Conservation (phyloP, 2,329 filamentous ascomycete genomes). For the Fusarium bulbicola region DNA sequence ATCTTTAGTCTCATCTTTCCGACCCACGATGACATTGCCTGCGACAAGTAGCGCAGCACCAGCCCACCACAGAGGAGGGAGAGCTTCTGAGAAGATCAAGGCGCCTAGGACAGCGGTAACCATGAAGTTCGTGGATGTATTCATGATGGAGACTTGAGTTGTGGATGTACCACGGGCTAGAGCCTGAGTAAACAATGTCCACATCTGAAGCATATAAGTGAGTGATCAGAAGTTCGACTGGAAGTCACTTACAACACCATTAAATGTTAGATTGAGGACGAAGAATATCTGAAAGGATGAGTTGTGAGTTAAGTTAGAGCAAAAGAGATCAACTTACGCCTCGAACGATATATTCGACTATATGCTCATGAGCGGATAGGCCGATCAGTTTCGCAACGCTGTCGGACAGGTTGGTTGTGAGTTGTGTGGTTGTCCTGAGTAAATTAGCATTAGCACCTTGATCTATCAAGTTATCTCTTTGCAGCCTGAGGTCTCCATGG, state of each 20-base stretch:
- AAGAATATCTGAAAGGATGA: conserved; percentile 70
- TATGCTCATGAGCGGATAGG: conserved; percentile 51
- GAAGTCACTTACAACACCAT: conserved; percentile 66
- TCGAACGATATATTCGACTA: conserved; percentile 60
- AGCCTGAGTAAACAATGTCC: conserved; percentile 82
- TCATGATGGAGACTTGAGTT: conserved; percentile 82
- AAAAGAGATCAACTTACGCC: conserved; percentile 51
- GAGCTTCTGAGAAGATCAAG: conserved; percentile 74
- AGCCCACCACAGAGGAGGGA: conserved; percentile 80
- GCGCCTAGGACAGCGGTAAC: conserved; percentile 77
- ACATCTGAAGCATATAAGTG: conserved; percentile 65
- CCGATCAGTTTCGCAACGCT: conserved; percentile 56
- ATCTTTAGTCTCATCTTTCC: conserved; percentile 65
- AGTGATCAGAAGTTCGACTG: not conserved
- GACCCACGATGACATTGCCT: conserved; percentile 81
- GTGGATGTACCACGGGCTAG: conserved; percentile 79
- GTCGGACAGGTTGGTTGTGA: conserved; percentile 60
- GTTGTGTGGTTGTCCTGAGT: conserved; percentile 63
- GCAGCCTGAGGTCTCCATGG: too few relatives aligned
- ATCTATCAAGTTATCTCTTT: not conserved
- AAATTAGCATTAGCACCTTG: not conserved
- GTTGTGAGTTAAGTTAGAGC: not conserved
- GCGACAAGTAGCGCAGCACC: conserved; percentile 77
- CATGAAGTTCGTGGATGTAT: conserved; percentile 84
- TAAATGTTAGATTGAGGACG: conserved; percentile 76